Conservation (phyloP, 441 rosid species). For the Caryocar brasiliense region DNA sequence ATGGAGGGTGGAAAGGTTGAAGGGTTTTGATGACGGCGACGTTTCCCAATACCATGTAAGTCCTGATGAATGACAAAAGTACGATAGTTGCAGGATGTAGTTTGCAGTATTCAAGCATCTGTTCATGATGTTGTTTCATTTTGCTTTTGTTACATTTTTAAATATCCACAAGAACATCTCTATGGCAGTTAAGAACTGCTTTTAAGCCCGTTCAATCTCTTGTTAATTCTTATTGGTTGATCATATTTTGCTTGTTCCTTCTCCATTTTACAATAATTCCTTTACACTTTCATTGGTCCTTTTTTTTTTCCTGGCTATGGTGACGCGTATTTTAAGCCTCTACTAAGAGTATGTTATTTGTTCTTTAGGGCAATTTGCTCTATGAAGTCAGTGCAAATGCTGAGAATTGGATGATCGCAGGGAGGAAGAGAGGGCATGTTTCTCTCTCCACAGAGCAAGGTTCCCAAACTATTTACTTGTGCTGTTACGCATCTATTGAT, state of each 20-base stretch:
- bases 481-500: neutral
- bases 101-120: neutral
- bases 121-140: neutral
- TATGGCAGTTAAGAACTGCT: too few species aligned
- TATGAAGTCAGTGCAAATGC: constrained; percentile 75
- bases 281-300: too few species aligned
- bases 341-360: too few species aligned
- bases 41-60: constrained; percentile 42
- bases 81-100: neutral
- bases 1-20: constrained; percentile 92
- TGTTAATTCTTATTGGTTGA: too few species aligned
- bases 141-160: neutral
- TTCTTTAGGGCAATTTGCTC: constrained; percentile 65
- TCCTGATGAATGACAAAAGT: constrained; percentile 2
- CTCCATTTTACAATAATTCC: too few species aligned
- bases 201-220: too few species aligned
- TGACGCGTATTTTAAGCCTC: too few species aligned
- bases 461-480: constrained; percentile 11
- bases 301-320: too few species aligned
- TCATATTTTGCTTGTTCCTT: too few species aligned
- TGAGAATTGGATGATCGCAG: constrained; percentile 95
- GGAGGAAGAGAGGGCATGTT: constrained; percentile 84
- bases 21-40: constrained; percentile 39
- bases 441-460: constrained; percentile 68
- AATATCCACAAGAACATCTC: too few species aligned